Conservation (phyloP, 768 basidiomycete genomes). For the Leccinum arenicola region DNA sequence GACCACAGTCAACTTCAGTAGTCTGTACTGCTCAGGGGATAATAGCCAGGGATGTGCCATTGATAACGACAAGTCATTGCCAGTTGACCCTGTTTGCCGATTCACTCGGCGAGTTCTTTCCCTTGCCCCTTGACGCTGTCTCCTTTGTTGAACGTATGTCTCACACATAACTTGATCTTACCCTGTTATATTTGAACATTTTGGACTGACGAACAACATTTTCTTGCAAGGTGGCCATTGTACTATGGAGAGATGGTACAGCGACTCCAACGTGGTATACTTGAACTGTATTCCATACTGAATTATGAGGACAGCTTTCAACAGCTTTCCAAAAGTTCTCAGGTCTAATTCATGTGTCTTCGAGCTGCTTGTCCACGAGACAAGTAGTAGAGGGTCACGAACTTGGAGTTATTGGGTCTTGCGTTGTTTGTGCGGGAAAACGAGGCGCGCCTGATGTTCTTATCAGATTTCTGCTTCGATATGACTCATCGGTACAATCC, state of each 20-base stretch:
- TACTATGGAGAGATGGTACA: neutral
- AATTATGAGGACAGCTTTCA: slow-evolving; percentile 61
- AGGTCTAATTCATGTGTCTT: slow-evolving; percentile 95
- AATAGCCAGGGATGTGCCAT: neutral
- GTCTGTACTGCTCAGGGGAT: neutral
- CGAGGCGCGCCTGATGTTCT: slow-evolving; percentile 69
- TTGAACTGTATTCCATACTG: neutral
- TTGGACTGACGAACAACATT: neutral
- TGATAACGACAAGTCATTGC: neutral
- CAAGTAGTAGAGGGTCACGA: neutral
- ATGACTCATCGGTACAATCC: slow-evolving; percentile 48
- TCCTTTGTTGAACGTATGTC: neutral
- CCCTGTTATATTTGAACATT: neutral
- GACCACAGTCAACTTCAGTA: slow-evolving; percentile 13
- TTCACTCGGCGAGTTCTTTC: neutral
- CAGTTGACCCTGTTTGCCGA: neutral
- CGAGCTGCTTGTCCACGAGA: slow-evolving; percentile 94
- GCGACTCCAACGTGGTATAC: neutral
- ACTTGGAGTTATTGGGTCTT: neutral
- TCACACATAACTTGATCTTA: neutral
- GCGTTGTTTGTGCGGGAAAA: neutral
- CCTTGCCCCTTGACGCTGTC: neutral
- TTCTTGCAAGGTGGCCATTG: neutral
- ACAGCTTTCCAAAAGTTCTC: slow-evolving; percentile 91
- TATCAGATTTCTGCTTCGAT: slow-evolving; percentile 57